Percentiles rank a stretch among this genome's conserved stretches.
Conservation (phyloP, 2,329 filamentous ascomycete genomes). For the Paecilomyces niveus region DNA sequence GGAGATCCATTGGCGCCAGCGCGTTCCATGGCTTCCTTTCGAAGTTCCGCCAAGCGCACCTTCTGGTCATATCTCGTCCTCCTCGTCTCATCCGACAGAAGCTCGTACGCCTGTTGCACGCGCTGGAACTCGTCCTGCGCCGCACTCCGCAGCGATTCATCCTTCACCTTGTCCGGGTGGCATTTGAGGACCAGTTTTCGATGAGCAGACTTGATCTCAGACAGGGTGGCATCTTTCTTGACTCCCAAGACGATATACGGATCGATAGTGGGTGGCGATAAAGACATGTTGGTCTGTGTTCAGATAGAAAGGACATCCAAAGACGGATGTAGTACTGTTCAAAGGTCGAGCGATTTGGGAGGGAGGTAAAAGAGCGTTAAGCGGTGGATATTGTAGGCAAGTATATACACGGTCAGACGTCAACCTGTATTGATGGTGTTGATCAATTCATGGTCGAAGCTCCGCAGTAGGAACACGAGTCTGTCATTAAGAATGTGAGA, state of each 20-base stretch:
- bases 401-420: not conserved
- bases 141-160: constrained; percentile 65
- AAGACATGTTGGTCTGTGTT: constrained; percentile 14
- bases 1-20: constrained; percentile 13
- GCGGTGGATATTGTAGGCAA: not conserved
- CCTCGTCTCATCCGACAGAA: constrained; percentile 70
- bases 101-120: constrained; percentile 88
- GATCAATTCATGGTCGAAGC: not conserved
- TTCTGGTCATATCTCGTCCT: constrained; percentile 72
- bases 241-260: constrained; percentile 75
- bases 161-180: constrained; percentile 85
- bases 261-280: constrained; percentile 46
- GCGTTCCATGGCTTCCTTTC: constrained; percentile 49
- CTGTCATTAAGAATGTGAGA: not conserved
- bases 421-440: not conserved
- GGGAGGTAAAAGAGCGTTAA: not conserved
- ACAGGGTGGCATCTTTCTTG: constrained; percentile 59
- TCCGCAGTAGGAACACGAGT: not conserved
- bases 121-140: constrained; percentile 86
- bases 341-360: not conserved
- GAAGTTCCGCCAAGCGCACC: constrained; percentile 59
- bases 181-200: constrained; percentile 81
- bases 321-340: not conserved
- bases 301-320: not conserved
- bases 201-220: constrained; percentile 71